Evolutionary conservation across 768 basidiomycete genomes (phyloP), one percentile per base, ranked within the genome.

Genomic region (Pilatotrama ljubarskyi): DNA sequence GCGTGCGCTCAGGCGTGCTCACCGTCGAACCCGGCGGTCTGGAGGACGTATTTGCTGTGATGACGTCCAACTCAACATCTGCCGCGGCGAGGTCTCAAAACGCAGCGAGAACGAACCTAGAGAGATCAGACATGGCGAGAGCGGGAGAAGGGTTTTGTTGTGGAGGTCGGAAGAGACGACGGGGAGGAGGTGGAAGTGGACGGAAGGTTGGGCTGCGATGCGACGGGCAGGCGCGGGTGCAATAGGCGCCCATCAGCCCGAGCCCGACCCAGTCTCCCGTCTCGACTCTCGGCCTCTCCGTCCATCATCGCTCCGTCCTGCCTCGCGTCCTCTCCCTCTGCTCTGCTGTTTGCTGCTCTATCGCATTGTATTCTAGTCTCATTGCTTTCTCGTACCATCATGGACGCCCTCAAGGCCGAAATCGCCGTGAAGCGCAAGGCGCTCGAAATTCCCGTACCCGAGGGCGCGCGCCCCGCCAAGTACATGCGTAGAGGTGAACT

Each of bases 1-100:
- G 48, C 8, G 49, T 47, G 46, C 29, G 24, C 49, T 40, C 58
- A 25, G 59, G 35, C 10, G 48, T 29, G 50, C 80, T 66, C 57
- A 89, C 88, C 90, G 73, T 98, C 96, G 74, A 98, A 99, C 60
- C 89, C 90, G 65, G 93, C 96, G 59, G 97, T 99, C 76, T 96
- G 90, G 64, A 99, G 86, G 63, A 88, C 81, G 77, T 85, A 92
- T 82, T 88, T 91, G 79, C 91, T 94, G 54, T 15, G 36, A 4
- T 24, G 18, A 53, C 17, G 26, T 17, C 49, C 40, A 25, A 17
- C 22, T 56, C 25, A 44, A 44, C 15, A 55, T 40, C 22, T 37
- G 35, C 18, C 3, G 3, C 1, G 26, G 25, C 29, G 29, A 13
- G 40, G 5, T 40, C 17, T 35, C 10, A 53, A 3, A 40, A 35